A percentile compares a stretch with the other conserved stretches of the same genome.
Evolutionary conservation across 768 basidiomycete genomes (phyloP).

Genomic region (Auriculariales sp.): DNA sequence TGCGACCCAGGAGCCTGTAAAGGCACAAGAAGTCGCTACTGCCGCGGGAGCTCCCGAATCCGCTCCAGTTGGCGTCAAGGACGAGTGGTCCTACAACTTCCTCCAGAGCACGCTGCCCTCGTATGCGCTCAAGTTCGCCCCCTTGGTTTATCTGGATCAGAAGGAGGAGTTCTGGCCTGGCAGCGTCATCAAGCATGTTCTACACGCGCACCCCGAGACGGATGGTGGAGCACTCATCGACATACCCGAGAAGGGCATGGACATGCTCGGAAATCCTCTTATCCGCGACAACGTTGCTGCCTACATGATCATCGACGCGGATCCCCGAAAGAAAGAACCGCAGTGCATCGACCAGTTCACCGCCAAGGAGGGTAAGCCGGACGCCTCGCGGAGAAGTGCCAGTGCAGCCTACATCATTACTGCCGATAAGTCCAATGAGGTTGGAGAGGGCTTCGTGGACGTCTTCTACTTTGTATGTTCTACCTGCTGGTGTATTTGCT

Average conservation of each 20-base stretch:
- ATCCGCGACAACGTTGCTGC: not conserved
- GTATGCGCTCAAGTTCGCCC: slow-evolving; percentile 1
- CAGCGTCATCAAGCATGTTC: not conserved
- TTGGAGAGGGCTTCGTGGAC: not conserved
- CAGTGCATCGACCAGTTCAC: not conserved
- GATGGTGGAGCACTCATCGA: not conserved
- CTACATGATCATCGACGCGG: not conserved
- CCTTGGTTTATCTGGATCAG: slow-evolving; percentile 1
- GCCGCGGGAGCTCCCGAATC: no score
- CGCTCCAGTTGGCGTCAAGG: no score
- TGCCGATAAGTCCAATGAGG: not conserved
- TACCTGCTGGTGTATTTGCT: no score
- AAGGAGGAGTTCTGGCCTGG: slow-evolving; percentile 3
- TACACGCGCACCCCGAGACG: not conserved
- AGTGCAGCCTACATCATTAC: not conserved
- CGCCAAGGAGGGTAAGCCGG: slow-evolving; percentile 1
- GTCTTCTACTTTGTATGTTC: slow-evolving; percentile 2
- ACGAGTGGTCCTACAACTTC: no score
- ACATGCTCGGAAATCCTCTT: not conserved
- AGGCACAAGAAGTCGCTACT: no score
- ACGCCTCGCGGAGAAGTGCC: not conserved
- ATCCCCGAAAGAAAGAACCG: not conserved
- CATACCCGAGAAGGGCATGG: not conserved
- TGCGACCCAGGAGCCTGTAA: no score
- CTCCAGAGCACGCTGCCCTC: not conserved